Evolutionary conservation across 2,329 filamentous ascomycete species (phyloP), one percentile per base, ranked within the genome.

Genomic region (Colletotrichum scovillei): DNA sequence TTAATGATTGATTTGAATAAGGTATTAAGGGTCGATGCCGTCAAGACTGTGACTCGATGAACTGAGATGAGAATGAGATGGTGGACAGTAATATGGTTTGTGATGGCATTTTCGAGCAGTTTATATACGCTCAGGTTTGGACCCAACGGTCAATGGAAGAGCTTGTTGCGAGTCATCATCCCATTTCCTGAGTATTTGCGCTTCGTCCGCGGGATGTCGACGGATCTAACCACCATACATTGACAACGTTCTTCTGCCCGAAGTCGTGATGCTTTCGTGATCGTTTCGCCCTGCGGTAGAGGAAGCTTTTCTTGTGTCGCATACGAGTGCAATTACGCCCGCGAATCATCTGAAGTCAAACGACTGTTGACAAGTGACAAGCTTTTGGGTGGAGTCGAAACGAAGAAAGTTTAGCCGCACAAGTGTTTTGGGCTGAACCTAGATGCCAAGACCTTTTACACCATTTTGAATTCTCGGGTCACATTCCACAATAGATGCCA

Each of bases 361-460:
- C 35, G 19, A n/a, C 32, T 35, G 32, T 64, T 49, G 32, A 64
- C 66, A 60, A 72, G 53, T 58, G 59, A 56, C 69, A 72, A 72
- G 69, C 65, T 69, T 72, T 70, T 64, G 16, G 55, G 69, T 69
- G 66, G 69, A 56, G 24, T 55, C 59, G 30, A 64, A 55, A 69
- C 59, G 66, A 69, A 69, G 66, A 72, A 69, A 35, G 69, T 72
- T 72, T 42, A 69, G 58, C 69, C 53, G 58, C 66, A 69, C 32
- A 24, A 8, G 26, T 69, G 66, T 72, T 69, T 72, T 69, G 53
- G 49, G 52, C 30, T 53, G 28, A 67, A 57, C 35, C 35, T 57
- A 28, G 62, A 66, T 49, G 67, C 52, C 67, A 70, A 66, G 62
- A 53, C 42, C 19, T 49, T 49, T 22, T 49, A 19, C 42, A n/a